These are phyloP conservation scores for Melampsora larici-populina DNA, from an alignment of 1,284 basidiomycete genomes.

Conservation along the genomic window DNA sequence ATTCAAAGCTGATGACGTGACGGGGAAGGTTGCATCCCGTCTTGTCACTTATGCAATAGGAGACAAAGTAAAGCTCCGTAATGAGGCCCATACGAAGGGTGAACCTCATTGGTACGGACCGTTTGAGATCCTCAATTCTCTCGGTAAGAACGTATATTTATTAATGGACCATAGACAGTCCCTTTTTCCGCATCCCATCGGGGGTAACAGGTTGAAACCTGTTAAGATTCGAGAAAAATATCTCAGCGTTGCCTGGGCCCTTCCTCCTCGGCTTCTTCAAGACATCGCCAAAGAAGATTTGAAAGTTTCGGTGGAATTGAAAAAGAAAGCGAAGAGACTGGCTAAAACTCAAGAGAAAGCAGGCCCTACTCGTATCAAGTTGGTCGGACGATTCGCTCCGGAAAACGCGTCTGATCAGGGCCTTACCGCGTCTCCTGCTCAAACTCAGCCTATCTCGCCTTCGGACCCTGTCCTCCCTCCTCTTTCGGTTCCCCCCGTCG, in stretches of 20 bases:
- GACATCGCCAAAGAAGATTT: neutral
- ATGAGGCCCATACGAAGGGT: conserved; percentile 14
- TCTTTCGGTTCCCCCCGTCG: too few relatives aligned
- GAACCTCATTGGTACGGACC: too few relatives aligned
- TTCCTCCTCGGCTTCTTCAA: neutral
- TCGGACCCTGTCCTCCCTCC: too few relatives aligned
- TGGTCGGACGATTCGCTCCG: neutral
- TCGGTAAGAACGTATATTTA: neutral
- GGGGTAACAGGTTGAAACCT: neutral
- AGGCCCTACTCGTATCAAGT: neutral
- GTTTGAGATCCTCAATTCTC: neutral
- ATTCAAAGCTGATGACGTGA: neutral
- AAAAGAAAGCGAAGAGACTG: neutral
- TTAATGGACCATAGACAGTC: neutral
- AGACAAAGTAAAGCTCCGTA: neutral
- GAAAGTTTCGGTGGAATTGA: neutral
- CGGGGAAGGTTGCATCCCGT: neutral
- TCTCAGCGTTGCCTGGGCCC: neutral
- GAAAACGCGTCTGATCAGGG: neutral
- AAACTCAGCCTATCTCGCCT: too few relatives aligned
- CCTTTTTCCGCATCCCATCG: neutral
- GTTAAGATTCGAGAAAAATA: neutral
- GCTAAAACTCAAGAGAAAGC: neutral
- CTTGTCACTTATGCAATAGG: neutral
- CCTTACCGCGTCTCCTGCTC: too few relatives aligned